A percentile compares a stretch with the other conserved stretches of the same genome.
Conservation (phyloP, 345 rosid genomes). For the Rhodamnia argentea region DNA sequence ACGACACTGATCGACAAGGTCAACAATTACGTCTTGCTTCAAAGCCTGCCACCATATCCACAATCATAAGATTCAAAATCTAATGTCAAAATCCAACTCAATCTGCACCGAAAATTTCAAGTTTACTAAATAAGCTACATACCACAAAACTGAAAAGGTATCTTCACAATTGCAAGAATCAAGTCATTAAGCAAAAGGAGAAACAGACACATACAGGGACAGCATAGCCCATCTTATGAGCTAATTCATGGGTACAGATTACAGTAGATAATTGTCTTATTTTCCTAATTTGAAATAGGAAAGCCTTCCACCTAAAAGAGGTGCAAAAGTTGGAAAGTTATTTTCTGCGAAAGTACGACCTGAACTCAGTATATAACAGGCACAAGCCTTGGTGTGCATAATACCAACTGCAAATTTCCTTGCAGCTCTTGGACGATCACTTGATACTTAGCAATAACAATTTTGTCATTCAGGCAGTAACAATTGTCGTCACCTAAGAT, state of each 20-base stretch:
- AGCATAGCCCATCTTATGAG: neutral
- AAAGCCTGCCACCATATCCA: conserved; percentile 39
- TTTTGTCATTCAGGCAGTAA: neutral
- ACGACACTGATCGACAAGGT: conserved; percentile 85
- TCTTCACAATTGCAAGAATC: neutral
- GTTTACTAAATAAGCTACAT: neutral
- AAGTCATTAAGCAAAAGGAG: neutral
- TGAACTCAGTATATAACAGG: neutral
- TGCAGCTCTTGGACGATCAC: neutral
- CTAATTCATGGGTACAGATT: neutral
- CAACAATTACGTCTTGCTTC: conserved; percentile 83
- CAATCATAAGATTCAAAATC: neutral
- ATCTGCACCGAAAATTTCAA: neutral
- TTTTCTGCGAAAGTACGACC: neutral
- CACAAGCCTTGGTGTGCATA: neutral
- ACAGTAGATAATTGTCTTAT: neutral
- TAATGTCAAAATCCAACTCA: neutral
- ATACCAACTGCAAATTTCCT: neutral
- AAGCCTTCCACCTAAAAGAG: neutral
- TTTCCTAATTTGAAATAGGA: neutral
- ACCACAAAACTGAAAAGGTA: neutral
- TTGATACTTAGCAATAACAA: neutral
- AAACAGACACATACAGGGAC: neutral
- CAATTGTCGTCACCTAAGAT: neutral
- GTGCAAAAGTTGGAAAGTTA: neutral